Evolutionary conservation across 306 rosid genomes (phyloP).

Genomic region (Glycyrrhiza uralensis): DNA sequence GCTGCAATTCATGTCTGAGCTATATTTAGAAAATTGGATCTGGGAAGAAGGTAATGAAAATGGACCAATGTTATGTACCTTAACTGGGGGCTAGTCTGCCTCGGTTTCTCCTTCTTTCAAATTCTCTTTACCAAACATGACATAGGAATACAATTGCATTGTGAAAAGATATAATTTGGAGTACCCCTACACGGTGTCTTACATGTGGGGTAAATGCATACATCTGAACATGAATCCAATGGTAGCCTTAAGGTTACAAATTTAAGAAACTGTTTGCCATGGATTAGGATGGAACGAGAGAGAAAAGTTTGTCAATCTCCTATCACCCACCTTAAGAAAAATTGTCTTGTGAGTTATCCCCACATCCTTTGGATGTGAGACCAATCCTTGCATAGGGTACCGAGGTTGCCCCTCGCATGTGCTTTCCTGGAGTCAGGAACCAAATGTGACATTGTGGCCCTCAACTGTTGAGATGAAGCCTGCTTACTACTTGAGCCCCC

Average conservation of each 20-base stretch:
- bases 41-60: constrained; percentile 13
- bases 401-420: neutral
- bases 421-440: neutral
- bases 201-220: neutral
- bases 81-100: constrained; percentile 3
- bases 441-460: neutral
- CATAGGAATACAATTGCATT: neutral
- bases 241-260: constrained; percentile 7
- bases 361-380: neutral
- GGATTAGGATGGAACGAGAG: neutral
- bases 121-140: constrained; percentile 9
- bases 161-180: neutral
- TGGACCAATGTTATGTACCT: neutral
- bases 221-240: neutral
- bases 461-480: neutral
- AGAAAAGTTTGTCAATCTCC: neutral
- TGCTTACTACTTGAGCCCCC: neutral
- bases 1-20: neutral
- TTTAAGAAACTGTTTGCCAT: constrained; percentile 11
- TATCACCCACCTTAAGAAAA: neutral
- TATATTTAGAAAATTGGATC: neutral
- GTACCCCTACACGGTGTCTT: neutral
- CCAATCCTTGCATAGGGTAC: neutral
- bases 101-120: neutral
- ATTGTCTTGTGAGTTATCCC: neutral